phyloP scores from a whole-genome alignment of 768 basidiomycete genomes.

The Pholiota conissans region DNA sequence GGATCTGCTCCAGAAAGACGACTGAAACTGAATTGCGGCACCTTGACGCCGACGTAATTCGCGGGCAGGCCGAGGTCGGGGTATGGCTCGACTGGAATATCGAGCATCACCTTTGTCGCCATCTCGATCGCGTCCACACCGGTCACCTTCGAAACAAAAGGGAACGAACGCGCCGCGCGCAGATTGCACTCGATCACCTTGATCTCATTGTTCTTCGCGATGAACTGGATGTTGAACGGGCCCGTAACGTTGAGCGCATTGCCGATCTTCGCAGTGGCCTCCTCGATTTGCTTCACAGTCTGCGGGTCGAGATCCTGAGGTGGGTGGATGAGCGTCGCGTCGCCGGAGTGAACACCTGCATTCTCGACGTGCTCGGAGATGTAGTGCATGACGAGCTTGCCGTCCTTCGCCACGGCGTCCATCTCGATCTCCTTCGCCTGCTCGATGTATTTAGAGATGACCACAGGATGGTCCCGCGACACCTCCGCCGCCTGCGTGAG shows the following conservation, averaged over 20 bases:
- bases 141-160: constrained; percentile 98
- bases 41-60: constrained; percentile 98
- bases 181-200: constrained; percentile 99
- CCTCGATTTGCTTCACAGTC: constrained; percentile 94
- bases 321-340: constrained; percentile 96
- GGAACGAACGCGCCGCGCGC: constrained; percentile 96
- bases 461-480: constrained; percentile 86
- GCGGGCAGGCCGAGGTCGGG: constrained; percentile 84
- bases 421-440: constrained; percentile 99
- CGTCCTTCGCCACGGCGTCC: constrained; percentile 97
- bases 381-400: constrained; percentile 99
- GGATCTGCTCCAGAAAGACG: constrained; percentile 97
- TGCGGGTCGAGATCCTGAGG: constrained; percentile 98
- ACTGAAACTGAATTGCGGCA: constrained; percentile 99
- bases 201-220: constrained; percentile 99
- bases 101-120: constrained; percentile 99
- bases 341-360: constrained; percentile 97
- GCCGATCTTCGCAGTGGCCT: constrained; percentile 96
- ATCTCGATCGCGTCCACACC: constrained; percentile 98
- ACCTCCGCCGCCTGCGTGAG: constrained; percentile 94
- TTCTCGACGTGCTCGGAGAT: constrained; percentile 99
- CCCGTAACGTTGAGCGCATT: constrained; percentile 97
- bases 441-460: constrained; percentile 99
- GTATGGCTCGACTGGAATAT: constrained; percentile 84
- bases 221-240: constrained; percentile 99